Conservation (phyloP, 2,329 filamentous ascomycete genomes). For the Fonsecaea monophora region DNA sequence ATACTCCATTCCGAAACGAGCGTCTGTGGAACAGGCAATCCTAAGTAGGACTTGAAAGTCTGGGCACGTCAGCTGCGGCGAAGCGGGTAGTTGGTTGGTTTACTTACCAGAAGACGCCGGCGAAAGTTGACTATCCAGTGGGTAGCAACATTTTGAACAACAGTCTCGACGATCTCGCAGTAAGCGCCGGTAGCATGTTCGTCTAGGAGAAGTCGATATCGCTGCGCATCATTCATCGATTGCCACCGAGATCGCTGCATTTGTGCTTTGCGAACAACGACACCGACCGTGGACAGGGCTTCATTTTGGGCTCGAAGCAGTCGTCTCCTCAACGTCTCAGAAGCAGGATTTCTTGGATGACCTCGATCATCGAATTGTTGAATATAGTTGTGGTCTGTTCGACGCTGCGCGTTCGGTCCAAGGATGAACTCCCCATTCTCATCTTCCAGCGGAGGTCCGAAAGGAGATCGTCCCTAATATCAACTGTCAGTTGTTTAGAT, state of each 20-base stretch:
- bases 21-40: constrained; percentile 46
- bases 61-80: constrained; percentile 14
- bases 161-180: constrained; percentile 13
- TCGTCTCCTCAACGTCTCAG: constrained; percentile 48
- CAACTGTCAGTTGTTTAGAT: constrained; percentile 14
- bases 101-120: constrained; percentile 43
- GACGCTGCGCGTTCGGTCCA: constrained; percentile 36
- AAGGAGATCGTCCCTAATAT: constrained; percentile 37
- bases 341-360: constrained; percentile 54
- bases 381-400: constrained; percentile 52
- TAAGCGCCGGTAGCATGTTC: constrained; percentile 32
- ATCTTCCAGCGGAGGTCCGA: constrained; percentile 36
- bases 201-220: constrained; percentile 47
- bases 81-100: constrained; percentile 16
- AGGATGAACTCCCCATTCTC: constrained; percentile 38
- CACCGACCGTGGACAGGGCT: constrained; percentile 57
- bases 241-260: constrained; percentile 39
- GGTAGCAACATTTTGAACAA: constrained; percentile 23
- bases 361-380: constrained; percentile 57
- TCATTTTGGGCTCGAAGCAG: constrained; percentile 59
- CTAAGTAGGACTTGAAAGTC: constrained; percentile 34
- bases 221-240: constrained; percentile 44
- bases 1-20: constrained; percentile 47
- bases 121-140: constrained; percentile 30
- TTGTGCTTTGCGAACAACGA: constrained; percentile 53